Evolutionary conservation across 2,329 filamentous ascomycete species (phyloP).

Genomic region (Exophiala sp.): DNA sequence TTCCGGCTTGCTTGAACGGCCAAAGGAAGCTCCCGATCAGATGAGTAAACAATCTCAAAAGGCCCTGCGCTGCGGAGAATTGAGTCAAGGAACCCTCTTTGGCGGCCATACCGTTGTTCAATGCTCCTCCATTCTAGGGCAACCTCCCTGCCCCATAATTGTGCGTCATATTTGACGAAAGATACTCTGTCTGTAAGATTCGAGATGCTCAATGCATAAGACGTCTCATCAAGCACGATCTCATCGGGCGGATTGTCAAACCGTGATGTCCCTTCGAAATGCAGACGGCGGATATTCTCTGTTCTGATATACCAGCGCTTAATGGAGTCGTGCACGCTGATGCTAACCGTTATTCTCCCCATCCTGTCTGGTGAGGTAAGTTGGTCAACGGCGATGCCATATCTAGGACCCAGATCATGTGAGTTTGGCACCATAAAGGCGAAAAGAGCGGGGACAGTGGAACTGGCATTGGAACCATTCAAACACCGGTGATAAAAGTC

Average conservation of each 20-base stretch:
- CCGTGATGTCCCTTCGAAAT: conserved; percentile 27
- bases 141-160: conserved; percentile 27
- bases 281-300: conserved; percentile 42
- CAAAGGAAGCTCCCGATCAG: conserved; percentile 32
- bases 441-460: conserved; percentile 37
- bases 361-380: conserved; percentile 47
- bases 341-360: conserved; percentile 44
- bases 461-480: conserved; percentile 13
- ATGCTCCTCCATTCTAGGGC: conserved; percentile 29
- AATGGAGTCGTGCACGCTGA: neutral
- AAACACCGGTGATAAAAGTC: conserved; percentile 45
- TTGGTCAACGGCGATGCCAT: conserved; percentile 47
- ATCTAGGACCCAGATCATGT: conserved; percentile 48
- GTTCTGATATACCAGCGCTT: conserved; percentile 38
- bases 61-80: conserved; percentile 43
- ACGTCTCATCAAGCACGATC: conserved; percentile 16
- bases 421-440: conserved; percentile 48
- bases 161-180: conserved; percentile 28
- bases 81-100: conserved; percentile 50
- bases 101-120: conserved; percentile 40
- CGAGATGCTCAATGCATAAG: conserved; percentile 22
- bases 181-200: conserved; percentile 19
- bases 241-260: conserved; percentile 10
- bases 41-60: conserved; percentile 25
- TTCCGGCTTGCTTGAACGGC: conserved; percentile 54